Evolutionary conservation across 805 yeast species (phyloP), one percentile per base, ranked within the genome.

Genomic region (Suhomyces pyralidae): DNA sequence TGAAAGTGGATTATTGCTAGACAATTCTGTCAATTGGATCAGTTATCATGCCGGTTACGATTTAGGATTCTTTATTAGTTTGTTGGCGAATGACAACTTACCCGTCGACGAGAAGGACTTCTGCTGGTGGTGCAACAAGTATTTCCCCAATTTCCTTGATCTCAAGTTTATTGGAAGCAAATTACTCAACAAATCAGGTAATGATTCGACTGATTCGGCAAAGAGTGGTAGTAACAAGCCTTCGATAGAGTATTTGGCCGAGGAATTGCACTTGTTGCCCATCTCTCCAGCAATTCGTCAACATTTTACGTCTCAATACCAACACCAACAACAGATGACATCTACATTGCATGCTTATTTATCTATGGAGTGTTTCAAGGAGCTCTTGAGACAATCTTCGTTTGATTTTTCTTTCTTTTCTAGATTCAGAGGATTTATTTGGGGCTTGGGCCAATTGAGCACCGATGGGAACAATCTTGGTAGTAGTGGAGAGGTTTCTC

Each of bases 21-120:
- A 89, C 60, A 77, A 79, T 26, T 71, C 80, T 34, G 81, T 90
- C 45, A 83, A 85, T 49, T 94, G 99, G 99, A 78, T 90, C 49
- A 86, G 96, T 55, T 94, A 87, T 71, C 97, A 94, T 67, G 85
- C 82, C 1, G 99, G 98, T 10, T 94, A 94, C 69, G 99, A 94
- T 68, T 81, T 92, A 65, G 99, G 98, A 1, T 92, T 92, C 67
- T 74, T 94, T 54, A 73, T 91, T 14, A 83, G 96, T 47, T 76
- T 90, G 58, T 76, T 93, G 64, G 82, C 86, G 60, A 89, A 90
- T 68, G 81, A 82, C 48, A 71, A 78, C 47, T 86, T 93, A 78
- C 98, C 98, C 0, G 81, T 80, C 26, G 88, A 85, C 58, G 92
- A 88, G 65, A 81, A 82, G 40, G 96, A 86, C 36, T 93, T 90